Evolutionary conservation across 129 eudicot species (phyloP).

Genomic region (Heracleum sosnowskyi): DNA sequence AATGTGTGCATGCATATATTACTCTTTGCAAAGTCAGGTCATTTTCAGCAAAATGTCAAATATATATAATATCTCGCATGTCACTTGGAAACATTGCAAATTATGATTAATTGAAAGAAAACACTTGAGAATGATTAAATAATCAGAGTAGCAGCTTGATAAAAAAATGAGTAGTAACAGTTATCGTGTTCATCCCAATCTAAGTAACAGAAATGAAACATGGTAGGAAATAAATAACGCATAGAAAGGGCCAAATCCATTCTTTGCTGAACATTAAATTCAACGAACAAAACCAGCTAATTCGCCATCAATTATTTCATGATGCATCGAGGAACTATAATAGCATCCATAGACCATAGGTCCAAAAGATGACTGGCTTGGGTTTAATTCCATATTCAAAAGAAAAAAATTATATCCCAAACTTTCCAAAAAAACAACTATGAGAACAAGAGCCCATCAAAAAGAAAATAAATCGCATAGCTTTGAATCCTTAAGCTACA

Average conservation of each 20-base stretch:
- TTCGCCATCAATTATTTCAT: constrained; percentile 43
- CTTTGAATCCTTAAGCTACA: constrained; percentile 37
- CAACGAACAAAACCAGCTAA: constrained; percentile 7
- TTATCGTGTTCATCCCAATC: too few species aligned
- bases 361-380: constrained; percentile 33
- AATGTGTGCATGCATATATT: background rate
- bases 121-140: background rate
- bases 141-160: background rate
- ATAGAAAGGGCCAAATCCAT: background rate
- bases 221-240: background rate
- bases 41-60: background rate
- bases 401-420: constrained; percentile 23
- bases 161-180: too few species aligned
- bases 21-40: background rate
- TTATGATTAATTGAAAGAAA: background rate
- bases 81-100: background rate
- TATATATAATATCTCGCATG: too few species aligned
- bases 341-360: constrained; percentile 32
- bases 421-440: constrained; percentile 24
- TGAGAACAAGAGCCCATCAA: constrained; percentile 19
- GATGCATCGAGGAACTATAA: constrained; percentile 29
- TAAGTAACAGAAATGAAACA: background rate
- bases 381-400: constrained; percentile 8
- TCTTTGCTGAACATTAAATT: background rate
- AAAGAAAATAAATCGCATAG: constrained; percentile 35